Conservation (phyloP, 1,139 yeast genomes). For the Pichia kudriavzevii region DNA sequence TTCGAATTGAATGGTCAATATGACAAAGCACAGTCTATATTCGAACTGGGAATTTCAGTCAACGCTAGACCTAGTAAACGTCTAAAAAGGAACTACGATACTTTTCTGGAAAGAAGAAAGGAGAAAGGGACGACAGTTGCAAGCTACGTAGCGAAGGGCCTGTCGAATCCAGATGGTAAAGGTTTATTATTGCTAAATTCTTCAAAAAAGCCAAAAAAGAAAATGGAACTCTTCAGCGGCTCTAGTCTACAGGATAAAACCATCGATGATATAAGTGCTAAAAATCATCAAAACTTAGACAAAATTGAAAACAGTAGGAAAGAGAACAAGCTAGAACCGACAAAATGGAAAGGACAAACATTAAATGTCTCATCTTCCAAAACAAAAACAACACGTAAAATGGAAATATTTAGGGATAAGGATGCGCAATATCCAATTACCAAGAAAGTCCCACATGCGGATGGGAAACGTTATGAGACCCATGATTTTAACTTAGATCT, state of each 20-base stretch:
- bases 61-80: slow-evolving; percentile 61
- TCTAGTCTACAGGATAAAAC: background rate
- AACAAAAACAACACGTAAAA: slow-evolving; percentile 17
- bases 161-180: slow-evolving; percentile 18
- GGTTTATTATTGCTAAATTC: slow-evolving; percentile 13
- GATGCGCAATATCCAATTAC: slow-evolving; percentile 23
- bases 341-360: slow-evolving; percentile 64
- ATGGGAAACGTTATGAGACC: slow-evolving; percentile 57
- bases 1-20: slow-evolving; percentile 47
- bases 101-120: slow-evolving; percentile 36
- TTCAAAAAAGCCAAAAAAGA: slow-evolving; percentile 10
- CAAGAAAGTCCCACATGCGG: slow-evolving; percentile 40
- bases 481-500: slow-evolving; percentile 56
- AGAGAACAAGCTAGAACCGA: slow-evolving; percentile 54
- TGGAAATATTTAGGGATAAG: slow-evolving; percentile 22
- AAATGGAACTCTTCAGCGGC: slow-evolving; percentile 15
- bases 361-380: slow-evolving; percentile 25
- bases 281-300: slow-evolving; percentile 34
- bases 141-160: slow-evolving; percentile 2
- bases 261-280: slow-evolving; percentile 1
- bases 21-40: slow-evolving; percentile 58
- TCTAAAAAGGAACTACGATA: slow-evolving; percentile 41
- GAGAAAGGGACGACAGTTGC: slow-evolving; percentile 3
- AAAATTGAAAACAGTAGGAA: slow-evolving; percentile 46
- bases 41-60: slow-evolving; percentile 49